Conservation (phyloP, 306 rosid genomes). For the Acacia confusa region DNA sequence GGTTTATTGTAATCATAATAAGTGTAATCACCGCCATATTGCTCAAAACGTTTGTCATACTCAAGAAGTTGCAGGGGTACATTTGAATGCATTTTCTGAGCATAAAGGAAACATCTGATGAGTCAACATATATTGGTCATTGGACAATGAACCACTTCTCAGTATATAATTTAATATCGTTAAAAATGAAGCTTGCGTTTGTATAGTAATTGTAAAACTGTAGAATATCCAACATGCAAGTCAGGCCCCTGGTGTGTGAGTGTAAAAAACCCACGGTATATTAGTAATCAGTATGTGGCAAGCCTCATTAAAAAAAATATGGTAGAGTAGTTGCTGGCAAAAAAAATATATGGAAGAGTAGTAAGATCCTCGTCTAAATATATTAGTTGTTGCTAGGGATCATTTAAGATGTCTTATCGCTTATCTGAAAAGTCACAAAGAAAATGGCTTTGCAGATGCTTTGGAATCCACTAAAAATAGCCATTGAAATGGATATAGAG, state of each 20-base stretch:
- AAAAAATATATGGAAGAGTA: too few relatives aligned
- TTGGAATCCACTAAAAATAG: too few relatives aligned
- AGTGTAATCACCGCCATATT: conserved; percentile 74
- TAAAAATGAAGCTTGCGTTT: not conserved
- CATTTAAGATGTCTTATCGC: too few relatives aligned
- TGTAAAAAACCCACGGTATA: too few relatives aligned
- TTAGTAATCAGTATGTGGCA: too few relatives aligned
- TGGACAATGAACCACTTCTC: not conserved
- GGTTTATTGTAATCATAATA: conserved; percentile 90
- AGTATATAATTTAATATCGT: not conserved
- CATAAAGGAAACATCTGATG: not conserved
- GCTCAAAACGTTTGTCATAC: conserved; percentile 83
- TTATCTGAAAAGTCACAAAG: too few relatives aligned
- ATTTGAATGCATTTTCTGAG: conserved; percentile 55
- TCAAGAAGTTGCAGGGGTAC: conserved; percentile 67
- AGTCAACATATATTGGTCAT: not conserved
- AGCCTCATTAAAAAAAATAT: too few relatives aligned
- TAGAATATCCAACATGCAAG: not conserved
- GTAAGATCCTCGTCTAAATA: too few relatives aligned
- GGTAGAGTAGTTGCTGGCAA: too few relatives aligned
- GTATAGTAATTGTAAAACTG: not conserved
- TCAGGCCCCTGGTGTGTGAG: not conserved
- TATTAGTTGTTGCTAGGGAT: too few relatives aligned
- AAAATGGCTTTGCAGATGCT: too few relatives aligned
- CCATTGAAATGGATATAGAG: too few relatives aligned